Evolutionary conservation across 2,329 filamentous ascomycete genomes (phyloP).

Genomic region (Apiospora phragmitis): DNA sequence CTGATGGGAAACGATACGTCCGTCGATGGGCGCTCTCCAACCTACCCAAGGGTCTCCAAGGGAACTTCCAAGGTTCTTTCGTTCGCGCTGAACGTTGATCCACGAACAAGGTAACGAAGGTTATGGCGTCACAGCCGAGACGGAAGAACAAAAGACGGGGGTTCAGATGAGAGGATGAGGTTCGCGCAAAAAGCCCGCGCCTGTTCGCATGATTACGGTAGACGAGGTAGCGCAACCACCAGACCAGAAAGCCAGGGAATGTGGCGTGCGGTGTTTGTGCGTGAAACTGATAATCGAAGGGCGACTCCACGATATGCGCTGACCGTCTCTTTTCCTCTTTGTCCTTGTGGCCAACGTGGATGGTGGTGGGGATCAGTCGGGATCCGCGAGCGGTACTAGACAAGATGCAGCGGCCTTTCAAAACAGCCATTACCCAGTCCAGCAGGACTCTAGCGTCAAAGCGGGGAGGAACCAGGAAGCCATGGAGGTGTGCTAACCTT

Average conservation of each 20-base stretch:
- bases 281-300: not conserved
- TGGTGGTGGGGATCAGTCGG: not conserved
- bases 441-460: not conserved
- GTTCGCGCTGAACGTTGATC: not conserved
- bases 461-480: not conserved
- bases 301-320: not conserved
- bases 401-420: not conserved
- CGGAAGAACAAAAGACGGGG: not conserved
- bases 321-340: not conserved
- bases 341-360: not conserved
- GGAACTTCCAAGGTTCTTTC: not conserved
- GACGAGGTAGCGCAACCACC: not conserved
- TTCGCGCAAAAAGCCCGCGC: constrained; percentile 9
- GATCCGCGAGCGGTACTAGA: not conserved
- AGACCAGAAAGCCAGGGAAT: not conserved
- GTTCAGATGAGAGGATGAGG: not conserved
- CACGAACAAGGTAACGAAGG: not conserved
- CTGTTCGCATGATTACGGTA: not conserved
- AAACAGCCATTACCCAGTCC: not conserved
- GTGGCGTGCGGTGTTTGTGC: constrained; percentile 1
- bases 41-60: not conserved
- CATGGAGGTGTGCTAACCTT: constrained; percentile 3
- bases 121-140: constrained; percentile 12
- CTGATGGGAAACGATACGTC: not conserved
- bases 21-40: not conserved